Base-by-base conservation (phyloP, 495 filamentous ascomycete genomes). In the Trypethelium eluteriae region DNA sequence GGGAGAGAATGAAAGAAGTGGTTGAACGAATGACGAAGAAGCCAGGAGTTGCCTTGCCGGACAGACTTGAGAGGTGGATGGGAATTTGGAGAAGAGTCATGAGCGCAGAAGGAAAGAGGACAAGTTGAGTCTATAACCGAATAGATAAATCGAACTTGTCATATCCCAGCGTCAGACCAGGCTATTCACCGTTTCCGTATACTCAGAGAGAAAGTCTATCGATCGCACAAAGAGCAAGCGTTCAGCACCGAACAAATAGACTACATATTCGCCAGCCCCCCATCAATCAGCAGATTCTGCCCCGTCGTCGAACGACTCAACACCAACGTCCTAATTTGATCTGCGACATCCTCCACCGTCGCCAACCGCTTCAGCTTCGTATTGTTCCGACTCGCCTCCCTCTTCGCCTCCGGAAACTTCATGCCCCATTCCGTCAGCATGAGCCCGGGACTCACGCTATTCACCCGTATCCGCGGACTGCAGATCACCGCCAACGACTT, bases 61-160 rank as follows among this genome's bases (percentile, higher is more conserved):
- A 85, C 41, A 80, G 84, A 53, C 85, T 89, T 70, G 84, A 87
- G 66, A 84, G 87, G 70, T 94, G 91, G 90, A 76, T 95, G 62
- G 88, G 89, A 53, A 78, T 91, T 35, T 92, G 83, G 80, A 39
- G 32, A 65, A 64, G 47, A 38, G 64, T 74, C 32, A 66, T 74
- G 57, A 69, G 32, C 39, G 62, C 67, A 50, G 62, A 61, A 64
- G 63, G 41, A 57, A 34, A 34, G 34, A 65, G 32, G n/a, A 35
- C 18, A 36, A 59, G 7, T 36, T 59, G 18, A 59, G 32, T 34
- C 32, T 14, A 59, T 18, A 3, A 59, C 9, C 5, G 3, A 5
- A 32, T 3, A 2, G 53, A 36, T 35, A 7, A 3, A 35, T 59
- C 53, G 18, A 59, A 59, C 10, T 25, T 25, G 25, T 25, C 25